Percentiles rank a stretch among this genome's conserved stretches.
Conservation (phyloP, 2,329 filamentous ascomycete genomes). For the Exutisphaerella laricina region DNA sequence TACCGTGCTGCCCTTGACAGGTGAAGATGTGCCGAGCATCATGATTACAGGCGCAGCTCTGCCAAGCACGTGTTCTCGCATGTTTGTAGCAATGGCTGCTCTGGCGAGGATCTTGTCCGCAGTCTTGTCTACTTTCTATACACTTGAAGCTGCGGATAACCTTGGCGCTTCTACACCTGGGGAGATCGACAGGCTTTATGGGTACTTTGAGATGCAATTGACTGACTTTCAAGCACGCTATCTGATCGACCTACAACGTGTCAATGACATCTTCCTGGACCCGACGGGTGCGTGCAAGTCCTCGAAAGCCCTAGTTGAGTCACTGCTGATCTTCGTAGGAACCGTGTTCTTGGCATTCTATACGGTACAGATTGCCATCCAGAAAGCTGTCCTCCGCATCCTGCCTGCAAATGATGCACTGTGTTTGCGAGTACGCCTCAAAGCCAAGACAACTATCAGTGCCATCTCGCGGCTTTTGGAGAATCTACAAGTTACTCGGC, state of each 20-base stretch:
- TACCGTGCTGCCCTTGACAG: constrained; percentile 14
- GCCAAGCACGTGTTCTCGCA: constrained; percentile 13
- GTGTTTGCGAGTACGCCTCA: constrained; percentile 9
- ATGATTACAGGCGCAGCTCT: constrained; percentile 17
- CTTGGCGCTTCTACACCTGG: constrained; percentile 8
- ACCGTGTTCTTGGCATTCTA: constrained; percentile 19
- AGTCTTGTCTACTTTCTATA: constrained; percentile 20
- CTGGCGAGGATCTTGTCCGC: constrained; percentile 20
- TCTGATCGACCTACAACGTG: constrained; percentile 9
- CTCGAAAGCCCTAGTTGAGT: too few relatives aligned
- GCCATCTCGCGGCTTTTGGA: constrained; percentile 18
- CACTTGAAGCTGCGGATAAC: constrained; percentile 14
- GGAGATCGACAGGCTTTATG: constrained; percentile 10
- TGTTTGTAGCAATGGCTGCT: constrained; percentile 24
- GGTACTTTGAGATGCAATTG: constrained; percentile 19
- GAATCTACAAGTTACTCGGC: constrained; percentile 20
- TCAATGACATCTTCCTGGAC: constrained; percentile 18
- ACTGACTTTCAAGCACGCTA: constrained; percentile 14
- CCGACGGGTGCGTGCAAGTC: constrained; percentile 13
- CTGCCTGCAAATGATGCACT: constrained; percentile 9
- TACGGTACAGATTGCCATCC: constrained; percentile 19
- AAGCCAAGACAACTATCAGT: constrained; percentile 13
- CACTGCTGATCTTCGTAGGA: constrained; percentile 5
- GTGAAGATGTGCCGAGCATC: constrained; percentile 13
- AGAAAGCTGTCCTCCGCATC: constrained; percentile 19